Base-by-base conservation (phyloP, 371 early-diverging fungal genomes). In the Vairimorpha necatrix region DNA sequence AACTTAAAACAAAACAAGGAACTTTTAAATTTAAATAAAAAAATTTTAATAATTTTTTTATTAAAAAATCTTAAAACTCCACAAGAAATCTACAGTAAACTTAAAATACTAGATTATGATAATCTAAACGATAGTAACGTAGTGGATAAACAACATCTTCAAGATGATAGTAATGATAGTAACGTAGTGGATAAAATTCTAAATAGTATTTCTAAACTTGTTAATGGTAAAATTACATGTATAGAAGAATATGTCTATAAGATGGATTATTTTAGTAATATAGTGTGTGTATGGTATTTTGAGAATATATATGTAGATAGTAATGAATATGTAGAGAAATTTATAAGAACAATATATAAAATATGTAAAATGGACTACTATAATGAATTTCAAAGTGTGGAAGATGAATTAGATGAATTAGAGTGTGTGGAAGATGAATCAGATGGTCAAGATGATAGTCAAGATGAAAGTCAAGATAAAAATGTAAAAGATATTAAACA, bases 1-100 rank as follows among this genome's bases (percentile, higher is more conserved):
- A 62, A 71, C 11, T 26, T 71, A n/a, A 34, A 33, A 48, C 28
- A 26, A 46, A 61, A 61, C 48, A 71, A 71, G 13, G 33, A 61
- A 42, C 33, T 60, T 47, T 39, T 71, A 42, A 46, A 58, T 9
- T 22, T 60, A 28, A 71, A 71, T 33, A 61, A 61, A 60, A 71
- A 61, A 24, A 47, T 42, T 61, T 33, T 71, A 28, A 39, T 58
- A 18, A 42, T 58, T n/a, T 71, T 71, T 60, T 60, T 71, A 61
- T 7, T 71, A 4, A 56, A 71, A 33, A 46, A 14, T 48, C 62
- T 46, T 47, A 32, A 26, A n/a, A 61, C 36, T 22, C 58, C 42
- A 16, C 47, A 36, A 14, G 71, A 71, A 47, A 58, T 71, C 62
- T 54, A 61, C 6, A 39, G 71, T 33, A 71, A 60, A 58, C 32